These are phyloP conservation scores for Penicillium sp. DNA, from an alignment of 2,329 filamentous ascomycete genomes.

Conservation along the genomic window DNA sequence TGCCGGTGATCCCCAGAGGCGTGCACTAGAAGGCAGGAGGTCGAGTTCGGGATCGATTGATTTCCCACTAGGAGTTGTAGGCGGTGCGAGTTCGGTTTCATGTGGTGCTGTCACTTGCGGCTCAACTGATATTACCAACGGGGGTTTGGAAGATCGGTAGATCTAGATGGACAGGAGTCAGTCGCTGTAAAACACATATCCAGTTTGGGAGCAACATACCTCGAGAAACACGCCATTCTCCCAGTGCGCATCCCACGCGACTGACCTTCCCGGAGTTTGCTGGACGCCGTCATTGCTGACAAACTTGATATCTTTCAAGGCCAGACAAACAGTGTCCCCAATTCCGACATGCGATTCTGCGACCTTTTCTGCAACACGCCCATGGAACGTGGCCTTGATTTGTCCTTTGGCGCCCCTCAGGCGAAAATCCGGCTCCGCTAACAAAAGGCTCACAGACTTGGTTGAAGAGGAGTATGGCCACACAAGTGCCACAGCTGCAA, in stretches of 20 bases:
- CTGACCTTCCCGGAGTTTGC: slow-evolving; percentile 56
- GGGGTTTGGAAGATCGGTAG: slow-evolving; percentile 24
- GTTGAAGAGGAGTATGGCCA: slow-evolving; percentile 88
- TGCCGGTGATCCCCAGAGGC: slow-evolving; percentile 73
- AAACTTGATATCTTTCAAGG: slow-evolving; percentile 69
- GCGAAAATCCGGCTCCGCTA: slow-evolving; percentile 82
- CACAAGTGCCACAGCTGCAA: slow-evolving; percentile 75
- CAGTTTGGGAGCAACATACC: slow-evolving; percentile 26
- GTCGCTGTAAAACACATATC: neutral
- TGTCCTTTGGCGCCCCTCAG: slow-evolving; percentile 75
- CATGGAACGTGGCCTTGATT: slow-evolving; percentile 73
- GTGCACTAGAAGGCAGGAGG: slow-evolving; percentile 37
- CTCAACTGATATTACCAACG: slow-evolving; percentile 53
- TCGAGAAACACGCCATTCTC: slow-evolving; percentile 37
- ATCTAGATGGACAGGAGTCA: slow-evolving; percentile 25
- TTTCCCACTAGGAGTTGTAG: slow-evolving; percentile 28
- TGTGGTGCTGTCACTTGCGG: slow-evolving; percentile 36
- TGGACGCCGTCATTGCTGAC: slow-evolving; percentile 52
- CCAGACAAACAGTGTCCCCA: slow-evolving; percentile 71
- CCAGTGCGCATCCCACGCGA: slow-evolving; percentile 59
- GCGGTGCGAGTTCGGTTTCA: slow-evolving; percentile 21
- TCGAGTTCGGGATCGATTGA: slow-evolving; percentile 6
- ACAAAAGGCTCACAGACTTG: slow-evolving; percentile 70
- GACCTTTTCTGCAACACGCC: slow-evolving; percentile 67
- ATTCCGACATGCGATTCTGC: slow-evolving; percentile 69